Base-by-base conservation (phyloP, 306 rosid genomes). In the Prunus salicina region DNA sequence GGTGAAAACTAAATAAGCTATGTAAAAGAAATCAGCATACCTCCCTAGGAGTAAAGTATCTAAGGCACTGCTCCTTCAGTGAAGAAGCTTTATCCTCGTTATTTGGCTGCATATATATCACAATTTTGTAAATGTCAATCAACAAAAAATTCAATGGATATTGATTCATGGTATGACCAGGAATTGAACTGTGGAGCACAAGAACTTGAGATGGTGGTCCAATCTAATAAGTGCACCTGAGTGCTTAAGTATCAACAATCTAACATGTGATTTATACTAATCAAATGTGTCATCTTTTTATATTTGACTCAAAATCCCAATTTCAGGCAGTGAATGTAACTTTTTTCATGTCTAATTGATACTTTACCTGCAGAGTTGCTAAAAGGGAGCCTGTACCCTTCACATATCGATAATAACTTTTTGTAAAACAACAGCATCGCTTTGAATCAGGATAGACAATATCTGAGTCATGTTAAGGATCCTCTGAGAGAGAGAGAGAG, bases 311-410 rank as follows among this genome's bases (percentile, higher is more conserved):
- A 22, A 22, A 52, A 10, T 7, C 15, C 46, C 19, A 47, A 32
- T 45, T 49, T 62, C 58, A 34, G 47, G 16, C 20, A 11, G 50
- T 56, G 64, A 58, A 19, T 58, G 57, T 16, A 28, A 68, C 58
- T 51, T 51, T 8, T 8, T 25, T n/a, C 58, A 67, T 45, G 66
- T 76, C 38, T 12, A 58, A 30, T 62, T 73, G 78, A 82, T 63
- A 71, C 45, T 73, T 45, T 75, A 92, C 99, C 99, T 84, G 79
- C 71, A 88, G 79, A 51, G 93, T 91, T 22, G 98, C 97, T 84
- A 95, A 83, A 79, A 91, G 93, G 32, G 97, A 95, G 75, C 99
- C 99, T 20, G 96, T 95, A 67, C 99, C 98, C 87, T 95, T 95
- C 86, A 95, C 91, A 53, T 92, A 95, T 83, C 97, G 89, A 76